Base-by-base conservation (phyloP, 371 early-diverging fungal genomes). In the Choanephora cucurbitarum region DNA sequence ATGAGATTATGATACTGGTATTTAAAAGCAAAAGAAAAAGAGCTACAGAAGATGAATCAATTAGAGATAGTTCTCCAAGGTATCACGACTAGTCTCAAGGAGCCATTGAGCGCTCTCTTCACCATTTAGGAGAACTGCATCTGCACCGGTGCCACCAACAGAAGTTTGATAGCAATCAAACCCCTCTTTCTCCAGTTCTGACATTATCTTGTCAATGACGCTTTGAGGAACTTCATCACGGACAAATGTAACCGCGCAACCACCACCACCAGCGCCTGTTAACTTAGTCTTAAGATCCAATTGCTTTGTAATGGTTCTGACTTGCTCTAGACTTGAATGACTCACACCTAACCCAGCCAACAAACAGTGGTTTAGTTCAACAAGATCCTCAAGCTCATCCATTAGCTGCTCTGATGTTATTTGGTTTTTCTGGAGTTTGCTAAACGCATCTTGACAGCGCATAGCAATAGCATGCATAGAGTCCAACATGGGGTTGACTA, bases 231-330 rank as follows among this genome's bases (percentile, higher is more conserved):
- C 58, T 62, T 62, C 86, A 52, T 83, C 77, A n/a, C 81, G 82
- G 18, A 97, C 62, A 47, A 93, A 70, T 0, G 92, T 90, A 50
- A 98, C 64, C 10, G 92, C 90, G 63, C 98, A 98, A 2, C 98
- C 98, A 31, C 98, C 98, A 32, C 98, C 98, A 31, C 98, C 97
- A n/a, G 94, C 96, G 18, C 97, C 98, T 0, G 98, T 98, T 41
- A 98, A 73, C 70, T 98, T 98, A 11, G 94, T 82, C 32, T 81
- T 78, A 51, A 95, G 69, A 0, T 85, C 84, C 49, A 77, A 68
- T 31, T 60, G 48, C 0, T 72, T 71, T 0, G 95, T 83, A 14
- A 92, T 82, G 11, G 69, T 66, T n/a, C 88, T 76, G 13, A 98
- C 81, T 44, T 73, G 80, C 49, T 96, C 97, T 4, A 97, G 69